Conservation (phyloP, 345 rosid genomes). For the Sonneratia caseolaris region DNA sequence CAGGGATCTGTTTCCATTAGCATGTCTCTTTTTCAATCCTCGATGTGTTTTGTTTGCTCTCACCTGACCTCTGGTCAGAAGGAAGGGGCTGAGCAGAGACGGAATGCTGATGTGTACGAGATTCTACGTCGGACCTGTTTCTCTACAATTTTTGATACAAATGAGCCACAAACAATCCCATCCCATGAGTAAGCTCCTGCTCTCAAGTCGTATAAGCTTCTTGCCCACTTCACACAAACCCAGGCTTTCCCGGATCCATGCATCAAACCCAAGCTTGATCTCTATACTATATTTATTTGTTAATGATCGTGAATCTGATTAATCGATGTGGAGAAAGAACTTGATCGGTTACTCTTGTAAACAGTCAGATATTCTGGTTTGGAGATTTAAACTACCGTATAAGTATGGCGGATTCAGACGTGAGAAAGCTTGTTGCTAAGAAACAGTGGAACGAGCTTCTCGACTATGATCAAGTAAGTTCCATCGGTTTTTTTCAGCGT, state of each 20-base stretch:
- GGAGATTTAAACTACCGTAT: constrained; percentile 96
- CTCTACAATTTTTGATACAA: constrained; percentile 52
- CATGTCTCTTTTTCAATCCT: constrained; percentile 85
- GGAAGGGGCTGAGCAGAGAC: constrained; percentile 80
- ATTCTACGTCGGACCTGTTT: constrained; percentile 70
- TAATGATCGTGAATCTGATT: background rate
- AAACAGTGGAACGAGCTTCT: constrained; percentile 75
- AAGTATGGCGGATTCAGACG: constrained; percentile 59
- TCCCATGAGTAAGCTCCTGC: constrained; percentile 71
- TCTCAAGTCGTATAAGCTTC: background rate
- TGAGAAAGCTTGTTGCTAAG: constrained; percentile 63
- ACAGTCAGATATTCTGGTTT: constrained; percentile 95
- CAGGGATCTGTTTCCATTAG: constrained; percentile 98
- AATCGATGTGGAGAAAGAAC: constrained; percentile 2
- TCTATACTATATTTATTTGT: background rate
- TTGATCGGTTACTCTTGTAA: constrained; percentile 12
- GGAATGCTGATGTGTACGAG: constrained; percentile 84
- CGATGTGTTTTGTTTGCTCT: constrained; percentile 93
- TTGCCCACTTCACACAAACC: background rate
- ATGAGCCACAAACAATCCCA: constrained; percentile 74
- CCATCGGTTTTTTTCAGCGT: background rate
- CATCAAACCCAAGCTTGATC: too few species aligned
- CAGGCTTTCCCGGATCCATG: background rate
- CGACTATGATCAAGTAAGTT: constrained; percentile 67
- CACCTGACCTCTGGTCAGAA: constrained; percentile 98